Conservation (phyloP, 1,139 yeast genomes). For the Yamadazyma sp. region DNA sequence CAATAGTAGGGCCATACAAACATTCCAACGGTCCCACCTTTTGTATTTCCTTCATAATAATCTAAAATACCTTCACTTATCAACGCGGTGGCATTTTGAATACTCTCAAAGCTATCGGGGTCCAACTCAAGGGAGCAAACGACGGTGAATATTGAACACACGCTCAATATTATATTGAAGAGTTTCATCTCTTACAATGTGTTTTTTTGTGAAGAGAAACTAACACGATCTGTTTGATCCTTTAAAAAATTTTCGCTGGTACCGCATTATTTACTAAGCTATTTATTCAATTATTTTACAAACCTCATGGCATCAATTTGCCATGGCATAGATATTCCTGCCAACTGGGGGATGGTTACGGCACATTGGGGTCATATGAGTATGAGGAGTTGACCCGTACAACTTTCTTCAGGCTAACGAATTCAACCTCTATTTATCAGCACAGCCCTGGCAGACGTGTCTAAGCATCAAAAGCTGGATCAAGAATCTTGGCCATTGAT, state of each 20-base stretch:
- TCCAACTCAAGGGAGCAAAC: constrained; percentile 23
- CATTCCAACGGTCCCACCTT: constrained; percentile 79
- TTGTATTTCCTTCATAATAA: constrained; percentile 63
- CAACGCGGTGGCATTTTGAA: constrained; percentile 52
- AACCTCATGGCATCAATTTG: background rate
- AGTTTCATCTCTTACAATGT: background rate
- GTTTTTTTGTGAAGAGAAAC: background rate
- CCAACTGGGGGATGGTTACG: no score
- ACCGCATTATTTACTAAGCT: background rate
- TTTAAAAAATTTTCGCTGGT: constrained; percentile 1
- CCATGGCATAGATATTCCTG: background rate
- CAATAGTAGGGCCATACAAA: constrained; percentile 78
- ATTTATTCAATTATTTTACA: constrained; percentile 5
- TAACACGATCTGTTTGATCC: background rate
- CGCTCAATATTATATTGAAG: background rate
- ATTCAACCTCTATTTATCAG: no score
- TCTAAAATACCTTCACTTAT: constrained; percentile 66
- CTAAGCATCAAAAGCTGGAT: constrained; percentile 17
- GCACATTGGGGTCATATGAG: no score
- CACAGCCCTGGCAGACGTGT: background rate
- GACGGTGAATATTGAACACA: constrained; percentile 1
- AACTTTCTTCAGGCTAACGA: no score
- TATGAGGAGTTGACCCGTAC: no score
- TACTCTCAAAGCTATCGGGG: constrained; percentile 36
- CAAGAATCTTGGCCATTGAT: constrained; percentile 20